Evolutionary conservation across 164 flowering plant species (phyloP).

Genomic region (Chimonanthus praecox): DNA sequence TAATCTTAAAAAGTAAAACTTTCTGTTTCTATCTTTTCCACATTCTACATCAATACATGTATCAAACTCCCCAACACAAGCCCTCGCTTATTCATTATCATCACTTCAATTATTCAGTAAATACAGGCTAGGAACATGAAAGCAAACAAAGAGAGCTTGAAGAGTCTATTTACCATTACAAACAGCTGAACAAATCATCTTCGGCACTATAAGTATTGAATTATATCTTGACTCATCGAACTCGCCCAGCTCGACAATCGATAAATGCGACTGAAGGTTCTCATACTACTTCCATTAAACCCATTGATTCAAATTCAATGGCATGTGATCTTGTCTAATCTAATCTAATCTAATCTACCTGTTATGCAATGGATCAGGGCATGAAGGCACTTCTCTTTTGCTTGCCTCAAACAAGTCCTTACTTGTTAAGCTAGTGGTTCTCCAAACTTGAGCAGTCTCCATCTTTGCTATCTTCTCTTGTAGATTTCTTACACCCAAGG

Average conservation of each 20-base stretch:
- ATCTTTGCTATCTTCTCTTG: constrained; percentile 10
- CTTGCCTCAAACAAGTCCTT: constrained; percentile 7
- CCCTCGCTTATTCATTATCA: not conserved
- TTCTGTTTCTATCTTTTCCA: not conserved
- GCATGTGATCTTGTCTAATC: too few species aligned
- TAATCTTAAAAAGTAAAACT: not conserved
- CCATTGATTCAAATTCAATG: not conserved
- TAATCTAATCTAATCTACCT: constrained; percentile 5
- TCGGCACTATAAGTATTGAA: not conserved
- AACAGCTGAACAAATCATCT: not conserved
- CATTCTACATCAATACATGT: not conserved
- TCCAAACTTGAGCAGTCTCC: constrained; percentile 6
- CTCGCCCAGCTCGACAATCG: too few species aligned
- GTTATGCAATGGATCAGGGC: constrained; percentile 29
- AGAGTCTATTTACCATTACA: not conserved
- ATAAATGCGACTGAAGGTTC: too few species aligned
- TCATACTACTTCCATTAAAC: not conserved
- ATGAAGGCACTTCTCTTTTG: constrained; percentile 25
- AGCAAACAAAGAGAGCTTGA: not conserved
- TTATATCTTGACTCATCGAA: too few species aligned
- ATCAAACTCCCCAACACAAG: not conserved
- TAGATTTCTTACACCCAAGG: constrained; percentile 11
- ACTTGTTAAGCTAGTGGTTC: not conserved
- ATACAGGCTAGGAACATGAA: not conserved
- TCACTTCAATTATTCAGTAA: not conserved